These are phyloP conservation scores for Aspergillus alliaceus DNA, from an alignment of 2,329 filamentous ascomycete genomes.

Conservation along the genomic window DNA sequence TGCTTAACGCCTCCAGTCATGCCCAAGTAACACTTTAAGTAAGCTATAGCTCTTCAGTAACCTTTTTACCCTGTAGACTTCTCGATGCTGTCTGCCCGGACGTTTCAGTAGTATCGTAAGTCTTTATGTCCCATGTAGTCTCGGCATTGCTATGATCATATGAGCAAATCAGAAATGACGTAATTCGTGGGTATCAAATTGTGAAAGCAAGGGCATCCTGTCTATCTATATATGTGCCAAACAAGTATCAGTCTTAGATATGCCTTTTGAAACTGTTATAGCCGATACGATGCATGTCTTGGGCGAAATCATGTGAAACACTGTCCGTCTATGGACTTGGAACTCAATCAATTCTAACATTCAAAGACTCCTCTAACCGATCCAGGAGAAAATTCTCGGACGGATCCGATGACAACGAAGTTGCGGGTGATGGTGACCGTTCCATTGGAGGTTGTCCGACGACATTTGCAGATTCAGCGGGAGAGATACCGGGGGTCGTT, in stretches of 20 bases:
- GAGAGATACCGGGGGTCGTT: background rate
- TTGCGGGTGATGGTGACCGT: slow-evolving; percentile 18
- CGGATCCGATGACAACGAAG: slow-evolving; percentile 8
- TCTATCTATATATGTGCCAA: background rate
- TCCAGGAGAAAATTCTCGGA: slow-evolving; percentile 26
- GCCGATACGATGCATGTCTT: background rate
- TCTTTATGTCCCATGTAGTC: too few species aligned
- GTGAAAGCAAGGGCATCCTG: background rate
- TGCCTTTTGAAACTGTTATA: too few species aligned
- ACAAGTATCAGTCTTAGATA: background rate
- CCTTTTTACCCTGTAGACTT: too few species aligned
- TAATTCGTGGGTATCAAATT: background rate
- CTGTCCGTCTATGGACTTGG: background rate
- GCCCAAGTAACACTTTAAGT: background rate
- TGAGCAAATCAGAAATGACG: too few species aligned
- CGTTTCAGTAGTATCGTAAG: too few species aligned
- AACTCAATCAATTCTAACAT: slow-evolving; percentile 1
- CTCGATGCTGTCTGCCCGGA: too few species aligned
- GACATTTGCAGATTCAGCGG: background rate
- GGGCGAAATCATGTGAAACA: background rate
- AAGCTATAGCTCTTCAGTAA: background rate
- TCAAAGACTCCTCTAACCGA: slow-evolving; percentile 25
- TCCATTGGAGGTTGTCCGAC: background rate
- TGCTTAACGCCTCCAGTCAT: background rate
- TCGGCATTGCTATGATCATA: too few species aligned